Conservation (phyloP, 495 filamentous ascomycete genomes). For the Hypoxylon intermedium region DNA sequence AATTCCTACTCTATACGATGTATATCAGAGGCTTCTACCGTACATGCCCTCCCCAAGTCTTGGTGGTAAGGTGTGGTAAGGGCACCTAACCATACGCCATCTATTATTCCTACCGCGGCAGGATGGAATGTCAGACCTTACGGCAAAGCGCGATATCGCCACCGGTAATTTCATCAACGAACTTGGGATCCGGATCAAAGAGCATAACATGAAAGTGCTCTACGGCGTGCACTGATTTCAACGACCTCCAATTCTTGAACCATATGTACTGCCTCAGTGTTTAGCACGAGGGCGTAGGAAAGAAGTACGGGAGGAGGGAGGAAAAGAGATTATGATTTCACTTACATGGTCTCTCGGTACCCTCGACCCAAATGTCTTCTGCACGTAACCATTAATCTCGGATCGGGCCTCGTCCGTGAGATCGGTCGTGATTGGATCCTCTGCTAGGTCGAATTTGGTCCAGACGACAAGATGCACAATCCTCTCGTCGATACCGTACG, state of each 20-base stretch:
- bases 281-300: background rate
- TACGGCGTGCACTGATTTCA: slow-evolving; percentile 85
- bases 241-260: slow-evolving; percentile 87
- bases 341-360: slow-evolving; percentile 54
- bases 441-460: slow-evolving; percentile 78
- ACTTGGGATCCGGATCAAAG: slow-evolving; percentile 71
- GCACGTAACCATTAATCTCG: slow-evolving; percentile 73
- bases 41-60: too few relatives aligned
- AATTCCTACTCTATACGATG: too few relatives aligned
- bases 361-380: slow-evolving; percentile 62
- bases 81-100: too few relatives aligned
- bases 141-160: slow-evolving; percentile 69
- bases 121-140: slow-evolving; percentile 21
- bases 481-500: slow-evolving; percentile 76
- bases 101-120: background rate
- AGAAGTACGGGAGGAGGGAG: background rate
- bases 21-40: too few relatives aligned
- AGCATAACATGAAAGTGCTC: slow-evolving; percentile 97
- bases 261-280: slow-evolving; percentile 68
- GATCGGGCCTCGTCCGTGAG: slow-evolving; percentile 66
- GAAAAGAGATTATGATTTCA: background rate
- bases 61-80: too few relatives aligned
- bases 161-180: slow-evolving; percentile 73
- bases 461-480: slow-evolving; percentile 88
- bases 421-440: slow-evolving; percentile 71